These are phyloP conservation scores for Epichloe aotearoae DNA, from an alignment of 2,329 filamentous ascomycete species.

Conservation along the genomic window DNA sequence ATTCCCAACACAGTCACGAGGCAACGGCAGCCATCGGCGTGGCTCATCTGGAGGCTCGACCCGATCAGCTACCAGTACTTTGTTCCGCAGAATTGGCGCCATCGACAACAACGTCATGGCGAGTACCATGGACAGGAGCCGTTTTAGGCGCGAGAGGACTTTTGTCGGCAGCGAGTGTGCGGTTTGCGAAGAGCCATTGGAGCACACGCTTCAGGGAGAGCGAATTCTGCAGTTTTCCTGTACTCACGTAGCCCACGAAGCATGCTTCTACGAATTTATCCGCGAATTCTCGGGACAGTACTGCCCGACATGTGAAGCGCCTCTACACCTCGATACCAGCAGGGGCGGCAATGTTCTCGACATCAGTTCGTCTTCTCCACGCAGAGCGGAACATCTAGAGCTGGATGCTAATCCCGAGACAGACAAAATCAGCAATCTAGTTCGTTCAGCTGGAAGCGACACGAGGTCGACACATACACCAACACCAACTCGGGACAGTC, in stretches of 20 bases:
- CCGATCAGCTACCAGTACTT: constrained; percentile 18
- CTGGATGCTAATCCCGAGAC: constrained; percentile 15
- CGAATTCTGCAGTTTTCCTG: constrained; percentile 92
- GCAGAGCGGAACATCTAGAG: constrained; percentile 10
- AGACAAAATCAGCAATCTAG: constrained; percentile 94
- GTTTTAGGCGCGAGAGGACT: constrained; percentile 76
- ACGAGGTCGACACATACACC: constrained; percentile 37
- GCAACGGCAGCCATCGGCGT: constrained; percentile 16
- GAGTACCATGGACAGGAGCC: constrained; percentile 52
- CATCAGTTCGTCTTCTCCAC: constrained; percentile 47
- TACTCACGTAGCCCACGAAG: constrained; percentile 93
- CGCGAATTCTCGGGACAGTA: constrained; percentile 87
- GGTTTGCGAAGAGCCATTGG: constrained; percentile 90
- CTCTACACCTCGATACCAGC: constrained; percentile 82
- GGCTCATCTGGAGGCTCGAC: constrained; percentile 21
- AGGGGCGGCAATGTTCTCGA: constrained; percentile 86
- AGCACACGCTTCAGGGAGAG: constrained; percentile 89
- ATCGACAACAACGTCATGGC: constrained; percentile 31
- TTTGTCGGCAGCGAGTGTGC: constrained; percentile 93
- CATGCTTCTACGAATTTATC: constrained; percentile 98
- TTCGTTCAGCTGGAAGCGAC: constrained; percentile 64
- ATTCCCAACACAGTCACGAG: constrained; percentile 14
- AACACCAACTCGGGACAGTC: constrained; percentile 57
- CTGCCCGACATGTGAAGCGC: constrained; percentile 87
- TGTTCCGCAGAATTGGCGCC: constrained; percentile 22